phyloP scores from a whole-genome alignment of 2,329 filamentous ascomycete genomes.

The Fusarium acutatum region DNA sequence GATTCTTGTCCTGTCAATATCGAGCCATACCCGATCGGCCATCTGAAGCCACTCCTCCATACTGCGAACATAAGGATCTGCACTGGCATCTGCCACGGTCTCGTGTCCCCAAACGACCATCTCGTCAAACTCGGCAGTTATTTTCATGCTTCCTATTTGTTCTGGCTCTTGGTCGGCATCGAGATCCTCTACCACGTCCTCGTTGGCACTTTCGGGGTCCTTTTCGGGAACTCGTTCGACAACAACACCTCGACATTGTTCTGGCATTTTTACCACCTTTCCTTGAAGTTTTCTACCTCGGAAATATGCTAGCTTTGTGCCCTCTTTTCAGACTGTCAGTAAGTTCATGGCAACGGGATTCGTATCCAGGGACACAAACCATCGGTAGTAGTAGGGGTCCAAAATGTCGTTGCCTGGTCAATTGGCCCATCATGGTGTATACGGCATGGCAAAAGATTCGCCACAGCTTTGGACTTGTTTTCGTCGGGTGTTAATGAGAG shows the following conservation, averaged over 20 bases:
- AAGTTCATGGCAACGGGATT: neutral
- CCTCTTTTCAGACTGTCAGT: slow-evolving; percentile 51
- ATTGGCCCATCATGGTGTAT: slow-evolving; percentile 82
- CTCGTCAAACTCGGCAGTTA: slow-evolving; percentile 75
- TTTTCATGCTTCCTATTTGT: slow-evolving; percentile 63
- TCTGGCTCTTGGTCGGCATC: slow-evolving; percentile 52
- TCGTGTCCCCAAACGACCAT: slow-evolving; percentile 90
- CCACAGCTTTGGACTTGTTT: slow-evolving; percentile 53
- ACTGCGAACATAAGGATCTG: slow-evolving; percentile 77
- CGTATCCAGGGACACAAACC: slow-evolving; percentile 47
- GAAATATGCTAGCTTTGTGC: slow-evolving; percentile 70
- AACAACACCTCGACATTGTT: slow-evolving; percentile 74
- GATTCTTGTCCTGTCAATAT: neutral
- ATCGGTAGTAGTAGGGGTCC: slow-evolving; percentile 65
- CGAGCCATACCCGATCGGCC: slow-evolving; percentile 68
- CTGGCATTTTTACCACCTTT: slow-evolving; percentile 70
- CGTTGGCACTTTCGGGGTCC: slow-evolving; percentile 46
- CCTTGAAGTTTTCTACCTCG: slow-evolving; percentile 83
- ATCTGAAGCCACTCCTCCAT: slow-evolving; percentile 84
- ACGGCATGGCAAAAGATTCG: slow-evolving; percentile 81
- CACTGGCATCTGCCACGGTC: slow-evolving; percentile 63
- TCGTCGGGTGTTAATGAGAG: slow-evolving; percentile 48
- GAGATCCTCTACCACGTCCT: slow-evolving; percentile 53
- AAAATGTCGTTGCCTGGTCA: slow-evolving; percentile 71
- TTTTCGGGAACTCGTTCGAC: slow-evolving; percentile 52